Conservation (phyloP, 2,329 filamentous ascomycete species). For the Drechslerella stenobrocha region DNA sequence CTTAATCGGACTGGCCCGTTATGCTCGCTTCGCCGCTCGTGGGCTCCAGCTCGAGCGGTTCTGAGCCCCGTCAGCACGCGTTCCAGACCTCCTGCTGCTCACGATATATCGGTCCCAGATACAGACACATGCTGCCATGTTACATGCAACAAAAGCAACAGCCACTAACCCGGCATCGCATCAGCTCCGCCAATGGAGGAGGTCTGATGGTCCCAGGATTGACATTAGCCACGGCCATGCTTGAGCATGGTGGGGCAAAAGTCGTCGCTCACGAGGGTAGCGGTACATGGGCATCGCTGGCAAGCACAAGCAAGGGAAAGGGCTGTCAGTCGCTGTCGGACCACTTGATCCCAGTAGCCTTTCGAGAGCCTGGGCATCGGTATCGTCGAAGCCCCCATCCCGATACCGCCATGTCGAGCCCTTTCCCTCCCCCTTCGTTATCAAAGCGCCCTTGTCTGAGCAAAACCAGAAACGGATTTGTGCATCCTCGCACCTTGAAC, state of each 20-base stretch:
- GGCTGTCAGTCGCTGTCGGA: constrained; percentile 14
- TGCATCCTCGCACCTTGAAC: not conserved
- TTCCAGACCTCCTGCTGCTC: not conserved
- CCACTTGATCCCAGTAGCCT: constrained; percentile 28
- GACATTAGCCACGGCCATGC: constrained; percentile 6
- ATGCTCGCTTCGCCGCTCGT: not conserved
- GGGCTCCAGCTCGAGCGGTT: too few species aligned
- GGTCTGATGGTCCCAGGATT: constrained; percentile 9
- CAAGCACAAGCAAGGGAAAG: constrained; percentile 5
- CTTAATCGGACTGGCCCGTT: not conserved
- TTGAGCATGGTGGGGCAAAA: constrained; percentile 9
- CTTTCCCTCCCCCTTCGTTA: not conserved
- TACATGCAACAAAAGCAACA: not conserved
- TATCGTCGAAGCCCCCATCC: constrained; percentile 23
- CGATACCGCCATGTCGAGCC: not conserved
- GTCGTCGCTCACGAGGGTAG: not conserved
- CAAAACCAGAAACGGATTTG: not conserved
- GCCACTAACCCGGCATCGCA: not conserved
- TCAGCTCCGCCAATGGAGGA: not conserved
- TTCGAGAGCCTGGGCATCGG: constrained; percentile 33
- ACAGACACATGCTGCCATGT: not conserved
- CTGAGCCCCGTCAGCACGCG: too few species aligned
- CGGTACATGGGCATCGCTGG: not conserved
- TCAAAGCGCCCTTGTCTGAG: not conserved
- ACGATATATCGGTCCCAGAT: not conserved